phyloP scores from a whole-genome alignment of 208 protist species.

The Balamuthia mandrillaris region DNA sequence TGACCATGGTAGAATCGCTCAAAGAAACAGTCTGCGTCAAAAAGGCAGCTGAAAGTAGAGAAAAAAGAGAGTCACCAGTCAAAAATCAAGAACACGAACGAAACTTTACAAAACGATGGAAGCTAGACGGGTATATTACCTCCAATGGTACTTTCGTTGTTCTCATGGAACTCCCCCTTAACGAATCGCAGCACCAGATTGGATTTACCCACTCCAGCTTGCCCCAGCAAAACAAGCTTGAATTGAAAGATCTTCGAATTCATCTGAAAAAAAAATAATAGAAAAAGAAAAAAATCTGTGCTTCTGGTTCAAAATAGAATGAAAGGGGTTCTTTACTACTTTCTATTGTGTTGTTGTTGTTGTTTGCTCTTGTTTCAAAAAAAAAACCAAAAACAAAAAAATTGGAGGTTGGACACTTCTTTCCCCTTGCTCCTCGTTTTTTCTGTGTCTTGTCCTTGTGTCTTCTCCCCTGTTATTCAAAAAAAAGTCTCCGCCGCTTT shows the following conservation, averaged over 20 bases:
- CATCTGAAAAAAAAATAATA: too few relatives aligned
- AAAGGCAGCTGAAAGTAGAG: constrained; percentile 78
- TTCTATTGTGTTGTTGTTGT: too few relatives aligned
- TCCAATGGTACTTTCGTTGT: constrained; percentile 88
- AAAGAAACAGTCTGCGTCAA: constrained; percentile 84
- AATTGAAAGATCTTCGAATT: constrained; percentile 65
- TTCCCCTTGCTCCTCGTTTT: too few relatives aligned
- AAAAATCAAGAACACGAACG: background rate
- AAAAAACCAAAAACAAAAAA: too few relatives aligned
- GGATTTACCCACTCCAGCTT: constrained; percentile 83
- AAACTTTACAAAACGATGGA: background rate
- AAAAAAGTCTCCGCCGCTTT: too few relatives aligned
- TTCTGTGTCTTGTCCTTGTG: too few relatives aligned
- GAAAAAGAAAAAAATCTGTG: too few relatives aligned
- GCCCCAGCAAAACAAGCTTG: constrained; percentile 84
- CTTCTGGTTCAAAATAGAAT: too few relatives aligned
- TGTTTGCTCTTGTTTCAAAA: too few relatives aligned
- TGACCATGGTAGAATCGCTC: constrained; percentile 80
- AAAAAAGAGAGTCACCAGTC: background rate
- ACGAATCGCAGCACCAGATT: constrained; percentile 84
- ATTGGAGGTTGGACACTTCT: too few relatives aligned
- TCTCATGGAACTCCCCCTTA: constrained; percentile 87
- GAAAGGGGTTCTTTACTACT: too few relatives aligned
- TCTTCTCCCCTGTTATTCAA: too few relatives aligned
- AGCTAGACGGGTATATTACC: background rate